Evolutionary conservation across 169 alveolate genomes (phyloP).

Genomic region (Cryptosporidium baileyi): DNA sequence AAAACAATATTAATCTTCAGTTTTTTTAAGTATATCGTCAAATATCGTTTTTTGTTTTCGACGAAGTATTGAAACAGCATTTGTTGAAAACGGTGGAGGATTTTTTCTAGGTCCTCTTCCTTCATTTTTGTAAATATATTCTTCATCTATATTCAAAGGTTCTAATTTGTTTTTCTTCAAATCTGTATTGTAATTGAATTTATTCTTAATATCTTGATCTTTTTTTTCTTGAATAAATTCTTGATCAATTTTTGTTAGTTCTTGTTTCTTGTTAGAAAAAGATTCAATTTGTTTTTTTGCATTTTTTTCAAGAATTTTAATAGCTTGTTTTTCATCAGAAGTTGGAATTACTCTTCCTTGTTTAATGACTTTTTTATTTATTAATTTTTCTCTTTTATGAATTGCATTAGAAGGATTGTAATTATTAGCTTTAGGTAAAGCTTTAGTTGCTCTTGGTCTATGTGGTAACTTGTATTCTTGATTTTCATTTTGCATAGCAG

Average conservation of each 20-base stretch:
- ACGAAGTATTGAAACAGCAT: conserved; percentile 1
- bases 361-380: neutral
- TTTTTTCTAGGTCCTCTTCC: conserved; percentile 44
- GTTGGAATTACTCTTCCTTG: conserved; percentile 12
- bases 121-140: conserved; percentile 10
- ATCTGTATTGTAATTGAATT: neutral
- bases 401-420: conserved; percentile 12
- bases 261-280: neutral
- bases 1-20: neutral
- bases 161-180: neutral
- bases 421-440: neutral
- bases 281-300: conserved; percentile 1
- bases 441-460: conserved; percentile 12
- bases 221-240: neutral
- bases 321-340: conserved; percentile 6
- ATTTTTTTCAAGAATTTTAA: conserved; percentile 9
- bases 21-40: neutral
- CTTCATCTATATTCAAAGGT: neutral
- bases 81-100: conserved; percentile 24
- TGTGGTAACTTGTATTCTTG: conserved; percentile 50
- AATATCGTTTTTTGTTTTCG: conserved; percentile 27
- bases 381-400: neutral
- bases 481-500: conserved; percentile 53
- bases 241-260: neutral
- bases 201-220: neutral